A percentile compares a stretch with the other conserved stretches of the same genome.
Evolutionary conservation across 2,329 filamentous ascomycete species (phyloP).

Genomic region (Penicillium sp.): DNA sequence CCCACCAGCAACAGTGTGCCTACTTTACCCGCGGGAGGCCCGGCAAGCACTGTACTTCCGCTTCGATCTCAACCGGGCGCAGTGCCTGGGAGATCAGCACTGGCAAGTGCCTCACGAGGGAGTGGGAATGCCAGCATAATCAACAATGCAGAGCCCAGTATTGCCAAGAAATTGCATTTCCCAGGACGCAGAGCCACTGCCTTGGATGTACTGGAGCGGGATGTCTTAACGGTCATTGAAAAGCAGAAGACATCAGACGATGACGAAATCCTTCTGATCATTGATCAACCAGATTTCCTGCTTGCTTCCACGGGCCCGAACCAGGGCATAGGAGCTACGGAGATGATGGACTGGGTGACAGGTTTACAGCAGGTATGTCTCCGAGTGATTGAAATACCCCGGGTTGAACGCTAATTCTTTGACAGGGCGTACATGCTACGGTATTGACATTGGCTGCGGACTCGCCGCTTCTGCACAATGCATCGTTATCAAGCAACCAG

Average conservation of each 20-base stretch:
- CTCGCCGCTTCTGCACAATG: constrained; percentile 66
- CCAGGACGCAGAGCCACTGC: constrained; percentile 33
- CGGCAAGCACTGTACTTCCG: constrained; percentile 31
- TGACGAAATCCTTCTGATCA: constrained; percentile 59
- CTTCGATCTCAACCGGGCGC: constrained; percentile 31
- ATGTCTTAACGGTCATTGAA: constrained; percentile 38
- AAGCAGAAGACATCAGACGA: constrained; percentile 31
- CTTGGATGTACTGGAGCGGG: constrained; percentile 40
- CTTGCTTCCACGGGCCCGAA: constrained; percentile 62
- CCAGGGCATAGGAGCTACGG: constrained; percentile 45
- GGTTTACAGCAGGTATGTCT: constrained; percentile 66
- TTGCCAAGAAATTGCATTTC: constrained; percentile 34
- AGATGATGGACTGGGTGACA: constrained; percentile 62
- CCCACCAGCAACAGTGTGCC: constrained; percentile 16
- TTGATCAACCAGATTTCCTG: constrained; percentile 69
- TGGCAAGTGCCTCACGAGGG: constrained; percentile 8
- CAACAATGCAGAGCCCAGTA: constrained; percentile 20
- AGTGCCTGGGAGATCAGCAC: constrained; percentile 26
- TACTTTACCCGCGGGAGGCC: constrained; percentile 16
- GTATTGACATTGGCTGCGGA: constrained; percentile 75
- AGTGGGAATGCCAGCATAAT: constrained; percentile 17
- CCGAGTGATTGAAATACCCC: not conserved
- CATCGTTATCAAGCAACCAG: constrained; percentile 37
- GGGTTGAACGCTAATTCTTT: constrained; percentile 7
- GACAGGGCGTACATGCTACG: constrained; percentile 65